A percentile compares a stretch with the other conserved stretches of the same genome.
These are phyloP conservation scores for Trichoderma breve DNA, from an alignment of 2,329 filamentous ascomycete genomes.

Conservation along the genomic window DNA sequence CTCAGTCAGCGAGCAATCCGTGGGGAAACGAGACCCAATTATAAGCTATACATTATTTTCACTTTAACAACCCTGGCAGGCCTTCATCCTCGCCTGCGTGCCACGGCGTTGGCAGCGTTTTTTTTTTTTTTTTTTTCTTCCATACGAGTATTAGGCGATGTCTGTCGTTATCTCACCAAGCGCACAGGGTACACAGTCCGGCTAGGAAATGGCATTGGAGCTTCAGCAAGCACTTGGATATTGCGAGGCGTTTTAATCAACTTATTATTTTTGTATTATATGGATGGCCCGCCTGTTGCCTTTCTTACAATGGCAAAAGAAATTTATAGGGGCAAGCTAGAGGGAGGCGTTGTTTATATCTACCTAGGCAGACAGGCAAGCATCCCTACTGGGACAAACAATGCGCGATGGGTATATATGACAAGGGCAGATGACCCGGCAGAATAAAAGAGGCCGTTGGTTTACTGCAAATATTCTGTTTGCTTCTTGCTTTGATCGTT, in stretches of 20 bases:
- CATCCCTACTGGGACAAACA: background rate
- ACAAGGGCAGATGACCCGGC: background rate
- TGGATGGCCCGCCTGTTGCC: background rate
- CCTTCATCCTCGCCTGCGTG: background rate
- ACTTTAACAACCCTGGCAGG: background rate
- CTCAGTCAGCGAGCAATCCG: background rate
- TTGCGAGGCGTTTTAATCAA: constrained; percentile 5
- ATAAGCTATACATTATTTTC: background rate
- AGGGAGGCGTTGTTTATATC: background rate
- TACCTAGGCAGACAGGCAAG: background rate
- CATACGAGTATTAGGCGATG: background rate
- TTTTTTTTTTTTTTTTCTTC: background rate
- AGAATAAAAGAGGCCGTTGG: background rate
- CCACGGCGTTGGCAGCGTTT: background rate
- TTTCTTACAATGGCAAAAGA: background rate
- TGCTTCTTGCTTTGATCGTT: background rate
- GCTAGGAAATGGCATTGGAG: constrained; percentile 2
- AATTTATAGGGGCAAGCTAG: background rate
- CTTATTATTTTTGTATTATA: constrained; percentile 2
- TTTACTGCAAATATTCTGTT: background rate
- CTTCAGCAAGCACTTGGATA: constrained; percentile 10
- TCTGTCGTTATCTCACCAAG: background rate
- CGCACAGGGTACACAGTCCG: background rate
- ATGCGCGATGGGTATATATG: constrained; percentile 13
- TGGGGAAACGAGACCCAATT: background rate